Evolutionary conservation across 129 eudicot species (phyloP).

Genomic region (Deinandra increscens): DNA sequence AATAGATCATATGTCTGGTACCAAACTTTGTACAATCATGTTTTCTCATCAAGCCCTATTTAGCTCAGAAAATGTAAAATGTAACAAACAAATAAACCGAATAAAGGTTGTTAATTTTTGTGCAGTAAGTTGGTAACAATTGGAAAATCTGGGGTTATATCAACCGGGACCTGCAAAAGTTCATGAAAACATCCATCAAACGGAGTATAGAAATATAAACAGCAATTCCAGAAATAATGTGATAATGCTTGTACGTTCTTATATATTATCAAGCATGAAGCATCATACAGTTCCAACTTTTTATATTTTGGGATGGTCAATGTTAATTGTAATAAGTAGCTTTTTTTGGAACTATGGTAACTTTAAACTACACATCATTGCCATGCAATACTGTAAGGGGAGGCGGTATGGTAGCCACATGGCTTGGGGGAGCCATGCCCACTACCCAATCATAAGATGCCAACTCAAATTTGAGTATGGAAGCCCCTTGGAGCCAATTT

Average conservation of each 20-base stretch:
- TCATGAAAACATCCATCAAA: conserved; percentile 1
- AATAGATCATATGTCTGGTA: background rate
- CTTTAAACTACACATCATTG: background rate
- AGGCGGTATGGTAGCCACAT: too few species aligned
- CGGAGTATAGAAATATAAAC: background rate
- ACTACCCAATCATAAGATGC: too few species aligned
- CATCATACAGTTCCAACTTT: background rate
- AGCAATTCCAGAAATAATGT: background rate
- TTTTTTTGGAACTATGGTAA: background rate
- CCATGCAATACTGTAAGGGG: too few species aligned
- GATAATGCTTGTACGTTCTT: background rate
- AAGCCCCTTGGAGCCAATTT: too few species aligned
- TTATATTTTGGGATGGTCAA: background rate
- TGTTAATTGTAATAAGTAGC: background rate
- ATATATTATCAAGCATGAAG: background rate
- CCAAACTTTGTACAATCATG: conserved; percentile 2
- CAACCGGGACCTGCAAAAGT: conserved; percentile 79
- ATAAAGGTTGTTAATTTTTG: conserved; percentile 23
- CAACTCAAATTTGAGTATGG: too few species aligned
- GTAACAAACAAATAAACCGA: background rate
- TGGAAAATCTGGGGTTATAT: conserved; percentile 77
- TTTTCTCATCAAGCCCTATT: background rate
- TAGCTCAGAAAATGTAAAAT: background rate
- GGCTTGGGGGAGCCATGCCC: too few species aligned
- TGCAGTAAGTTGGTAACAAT: conserved; percentile 35